Conservation (phyloP, 345 rosid species). For the Camelina laxa region DNA sequence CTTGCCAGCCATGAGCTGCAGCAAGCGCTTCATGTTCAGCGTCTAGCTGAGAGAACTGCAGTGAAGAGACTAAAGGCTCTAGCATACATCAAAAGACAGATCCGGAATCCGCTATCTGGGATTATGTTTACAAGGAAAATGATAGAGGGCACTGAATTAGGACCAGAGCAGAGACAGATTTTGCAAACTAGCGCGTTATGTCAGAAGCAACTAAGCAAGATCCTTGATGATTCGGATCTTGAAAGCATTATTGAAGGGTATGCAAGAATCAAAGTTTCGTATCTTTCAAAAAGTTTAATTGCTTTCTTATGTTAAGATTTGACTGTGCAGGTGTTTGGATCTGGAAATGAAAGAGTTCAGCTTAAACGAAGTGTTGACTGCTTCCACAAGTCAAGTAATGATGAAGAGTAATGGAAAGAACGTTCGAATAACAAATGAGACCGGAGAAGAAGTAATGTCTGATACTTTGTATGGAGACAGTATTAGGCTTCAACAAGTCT, state of each 20-base stretch:
- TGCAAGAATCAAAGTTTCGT: conserved; percentile 1
- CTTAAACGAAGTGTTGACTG: conserved; percentile 58
- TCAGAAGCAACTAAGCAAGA: conserved; percentile 77
- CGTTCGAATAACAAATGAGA: conserved; percentile 58
- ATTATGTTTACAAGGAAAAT: conserved; percentile 70
- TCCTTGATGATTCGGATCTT: conserved; percentile 86
- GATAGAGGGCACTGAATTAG: conserved; percentile 78
- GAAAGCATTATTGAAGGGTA: conserved; percentile 90
- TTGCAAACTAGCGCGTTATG: conserved; percentile 80
- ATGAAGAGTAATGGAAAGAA: conserved; percentile 66
- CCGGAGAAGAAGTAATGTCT: conserved; percentile 54
- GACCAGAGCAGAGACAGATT: conserved; percentile 70
- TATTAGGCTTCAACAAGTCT: conserved; percentile 81
- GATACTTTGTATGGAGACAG: conserved; percentile 79
- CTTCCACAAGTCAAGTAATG: conserved; percentile 76
- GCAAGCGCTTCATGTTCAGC: conserved; percentile 87
- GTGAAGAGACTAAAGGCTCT: conserved; percentile 70
- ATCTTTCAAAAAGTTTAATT: not conserved
- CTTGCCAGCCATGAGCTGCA: conserved; percentile 93
- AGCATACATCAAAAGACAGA: conserved; percentile 84
- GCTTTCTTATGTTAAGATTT: conserved; percentile 11
- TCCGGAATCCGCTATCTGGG: conserved; percentile 80
- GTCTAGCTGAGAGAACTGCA: conserved; percentile 81
- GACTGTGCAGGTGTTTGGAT: conserved; percentile 64
- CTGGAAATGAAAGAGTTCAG: conserved; percentile 81